These are phyloP conservation scores for Arthrobotrys musiformis DNA, from an alignment of 2,329 filamentous ascomycete species.

Conservation along the genomic window DNA sequence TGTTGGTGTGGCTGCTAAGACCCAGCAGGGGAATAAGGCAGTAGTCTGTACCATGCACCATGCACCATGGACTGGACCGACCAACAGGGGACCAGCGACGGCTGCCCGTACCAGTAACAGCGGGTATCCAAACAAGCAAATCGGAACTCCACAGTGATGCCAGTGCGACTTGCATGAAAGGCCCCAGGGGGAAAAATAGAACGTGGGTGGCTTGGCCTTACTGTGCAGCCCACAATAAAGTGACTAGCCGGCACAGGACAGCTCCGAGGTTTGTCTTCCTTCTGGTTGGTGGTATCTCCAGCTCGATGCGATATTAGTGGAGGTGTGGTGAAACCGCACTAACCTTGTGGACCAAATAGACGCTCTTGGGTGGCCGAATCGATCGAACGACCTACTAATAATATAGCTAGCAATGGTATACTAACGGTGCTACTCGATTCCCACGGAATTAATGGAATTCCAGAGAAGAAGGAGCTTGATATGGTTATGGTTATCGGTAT, in stretches of 20 bases:
- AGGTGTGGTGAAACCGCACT: conserved; percentile 34
- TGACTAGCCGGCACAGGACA: conserved; percentile 16
- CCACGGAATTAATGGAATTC: neutral
- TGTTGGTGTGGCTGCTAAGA: conserved; percentile 39
- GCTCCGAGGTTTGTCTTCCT: conserved; percentile 28
- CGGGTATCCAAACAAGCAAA: conserved; percentile 23
- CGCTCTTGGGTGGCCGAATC: conserved; percentile 11
- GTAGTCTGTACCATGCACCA: no score
- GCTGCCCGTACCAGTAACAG: neutral
- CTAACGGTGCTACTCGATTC: neutral
- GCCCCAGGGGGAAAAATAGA: conserved; percentile 3
- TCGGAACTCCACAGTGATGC: conserved; percentile 6
- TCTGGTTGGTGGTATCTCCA: conserved; percentile 20
- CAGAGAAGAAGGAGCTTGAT: neutral
- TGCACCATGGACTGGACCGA: no score
- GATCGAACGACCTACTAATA: neutral
- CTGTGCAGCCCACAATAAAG: conserved; percentile 7
- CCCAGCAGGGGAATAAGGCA: neutral
- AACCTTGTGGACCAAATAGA: conserved; percentile 18
- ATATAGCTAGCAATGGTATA: neutral
- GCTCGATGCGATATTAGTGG: no score
- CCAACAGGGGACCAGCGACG: neutral
- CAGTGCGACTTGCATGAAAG: conserved; percentile 10
- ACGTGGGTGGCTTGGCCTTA: conserved; percentile 23
- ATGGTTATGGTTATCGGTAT: no score